Evolutionary conservation across 305 asterid species (phyloP).

Genomic region (Fraxinus platypoda): DNA sequence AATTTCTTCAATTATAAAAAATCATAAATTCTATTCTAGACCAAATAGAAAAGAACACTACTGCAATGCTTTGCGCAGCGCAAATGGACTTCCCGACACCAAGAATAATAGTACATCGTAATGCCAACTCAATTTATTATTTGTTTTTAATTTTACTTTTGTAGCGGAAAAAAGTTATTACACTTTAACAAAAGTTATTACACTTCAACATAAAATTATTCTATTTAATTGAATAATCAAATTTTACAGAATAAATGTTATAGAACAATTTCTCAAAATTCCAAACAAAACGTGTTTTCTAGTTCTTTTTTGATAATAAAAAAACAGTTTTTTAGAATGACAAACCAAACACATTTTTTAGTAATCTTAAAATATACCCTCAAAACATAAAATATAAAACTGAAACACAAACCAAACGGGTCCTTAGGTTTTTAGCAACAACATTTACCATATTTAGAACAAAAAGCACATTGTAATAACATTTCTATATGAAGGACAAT

Average conservation of each 20-base stretch:
- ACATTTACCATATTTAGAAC: background rate
- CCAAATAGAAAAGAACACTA: background rate
- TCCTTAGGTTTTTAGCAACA: background rate
- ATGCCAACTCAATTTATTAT: background rate
- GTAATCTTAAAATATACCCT: background rate
- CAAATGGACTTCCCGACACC: conserved; percentile 51
- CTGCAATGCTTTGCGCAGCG: conserved; percentile 33
- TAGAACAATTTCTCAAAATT: background rate
- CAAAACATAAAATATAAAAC: too few relatives aligned
- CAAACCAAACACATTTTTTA: background rate
- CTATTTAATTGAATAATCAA: background rate
- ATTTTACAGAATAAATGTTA: background rate
- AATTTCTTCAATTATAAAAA: background rate
- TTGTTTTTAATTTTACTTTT: background rate
- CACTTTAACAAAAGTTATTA: background rate
- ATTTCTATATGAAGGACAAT: background rate
- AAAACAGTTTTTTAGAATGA: background rate
- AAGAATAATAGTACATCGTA: conserved; percentile 1
- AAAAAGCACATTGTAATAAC: background rate
- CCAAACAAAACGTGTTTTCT: background rate
- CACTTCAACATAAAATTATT: background rate
- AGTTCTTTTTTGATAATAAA: background rate
- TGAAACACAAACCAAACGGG: background rate
- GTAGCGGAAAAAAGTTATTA: background rate
- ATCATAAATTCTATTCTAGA: background rate